A percentile compares a stretch with the other conserved stretches of the same genome.
phyloP scores from a whole-genome alignment of 139 green algal genomes.

The Asterochloris erici region DNA sequence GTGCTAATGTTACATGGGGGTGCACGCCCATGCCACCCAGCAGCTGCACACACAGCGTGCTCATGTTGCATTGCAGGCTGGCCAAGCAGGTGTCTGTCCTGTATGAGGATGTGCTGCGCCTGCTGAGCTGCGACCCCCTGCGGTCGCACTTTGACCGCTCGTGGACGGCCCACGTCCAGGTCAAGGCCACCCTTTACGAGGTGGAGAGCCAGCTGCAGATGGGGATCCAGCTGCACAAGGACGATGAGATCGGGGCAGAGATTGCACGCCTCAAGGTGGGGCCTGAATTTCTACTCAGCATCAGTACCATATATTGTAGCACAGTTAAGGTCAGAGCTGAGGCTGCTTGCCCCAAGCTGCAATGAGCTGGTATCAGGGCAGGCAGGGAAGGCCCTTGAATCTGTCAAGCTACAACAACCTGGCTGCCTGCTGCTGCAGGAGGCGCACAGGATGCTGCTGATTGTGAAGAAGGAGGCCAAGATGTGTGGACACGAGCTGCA shows the following conservation, averaged over 20 bases:
- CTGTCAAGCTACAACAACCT: neutral
- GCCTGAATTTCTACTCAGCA: neutral
- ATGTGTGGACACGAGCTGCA: slow-evolving; percentile 41
- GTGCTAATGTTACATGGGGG: neutral
- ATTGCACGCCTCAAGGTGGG: slow-evolving; percentile 42
- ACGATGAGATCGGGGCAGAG: slow-evolving; percentile 39
- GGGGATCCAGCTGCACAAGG: slow-evolving; percentile 24
- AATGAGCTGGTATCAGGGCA: neutral
- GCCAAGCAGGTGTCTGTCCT: slow-evolving; percentile 68
- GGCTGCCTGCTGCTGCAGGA: slow-evolving; percentile 16
- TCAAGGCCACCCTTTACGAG: slow-evolving; percentile 60
- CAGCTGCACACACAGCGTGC: neutral
- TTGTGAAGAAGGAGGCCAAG: slow-evolving; percentile 33
- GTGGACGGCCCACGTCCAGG: slow-evolving; percentile 50
- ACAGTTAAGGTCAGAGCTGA: no score
- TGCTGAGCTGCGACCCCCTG: slow-evolving; percentile 47
- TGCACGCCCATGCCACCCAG: neutral
- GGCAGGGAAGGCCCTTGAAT: neutral
- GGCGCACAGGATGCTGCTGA: slow-evolving; percentile 26
- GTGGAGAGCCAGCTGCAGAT: slow-evolving; percentile 59
- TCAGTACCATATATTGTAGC: no score
- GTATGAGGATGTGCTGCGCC: slow-evolving; percentile 64
- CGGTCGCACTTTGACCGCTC: slow-evolving; percentile 78
- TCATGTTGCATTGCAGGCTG: slow-evolving; percentile 36
- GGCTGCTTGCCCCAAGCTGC: neutral